Conservation (phyloP, 148 eudicot genomes). For the Rhododendron ferrugineum region DNA sequence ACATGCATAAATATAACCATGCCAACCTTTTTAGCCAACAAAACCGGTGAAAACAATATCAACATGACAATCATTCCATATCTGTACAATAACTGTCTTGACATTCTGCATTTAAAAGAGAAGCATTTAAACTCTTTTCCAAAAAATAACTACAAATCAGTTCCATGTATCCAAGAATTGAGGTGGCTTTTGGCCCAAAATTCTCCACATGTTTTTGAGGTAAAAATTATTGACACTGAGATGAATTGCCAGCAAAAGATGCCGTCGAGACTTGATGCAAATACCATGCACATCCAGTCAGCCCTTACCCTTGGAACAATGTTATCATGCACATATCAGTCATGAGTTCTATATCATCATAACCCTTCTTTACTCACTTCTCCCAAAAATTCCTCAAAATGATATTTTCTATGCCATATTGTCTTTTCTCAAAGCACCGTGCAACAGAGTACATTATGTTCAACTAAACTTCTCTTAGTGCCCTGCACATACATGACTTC, state of each 20-base stretch:
- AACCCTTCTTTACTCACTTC: neutral
- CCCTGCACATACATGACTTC: neutral
- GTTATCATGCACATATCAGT: neutral
- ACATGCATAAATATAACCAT: neutral
- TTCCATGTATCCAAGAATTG: neutral
- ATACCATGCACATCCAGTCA: neutral
- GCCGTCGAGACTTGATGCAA: neutral
- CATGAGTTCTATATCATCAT: neutral
- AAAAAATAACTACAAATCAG: no score
- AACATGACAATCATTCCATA: neutral
- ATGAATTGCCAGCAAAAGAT: neutral
- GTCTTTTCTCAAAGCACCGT: neutral
- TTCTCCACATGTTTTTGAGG: neutral
- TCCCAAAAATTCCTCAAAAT: neutral
- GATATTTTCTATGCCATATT: neutral
- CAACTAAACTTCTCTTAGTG: neutral
- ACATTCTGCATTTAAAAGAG: neutral
- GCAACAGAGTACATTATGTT: neutral
- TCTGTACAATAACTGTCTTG: neutral
- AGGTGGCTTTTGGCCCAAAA: neutral
- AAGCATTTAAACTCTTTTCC: neutral
- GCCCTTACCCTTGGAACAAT: neutral
- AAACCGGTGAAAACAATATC: neutral
- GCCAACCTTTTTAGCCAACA: no score
- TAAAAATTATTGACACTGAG: neutral